Base-by-base conservation (phyloP, 805 yeast genomes). In the Candida incommunis region DNA sequence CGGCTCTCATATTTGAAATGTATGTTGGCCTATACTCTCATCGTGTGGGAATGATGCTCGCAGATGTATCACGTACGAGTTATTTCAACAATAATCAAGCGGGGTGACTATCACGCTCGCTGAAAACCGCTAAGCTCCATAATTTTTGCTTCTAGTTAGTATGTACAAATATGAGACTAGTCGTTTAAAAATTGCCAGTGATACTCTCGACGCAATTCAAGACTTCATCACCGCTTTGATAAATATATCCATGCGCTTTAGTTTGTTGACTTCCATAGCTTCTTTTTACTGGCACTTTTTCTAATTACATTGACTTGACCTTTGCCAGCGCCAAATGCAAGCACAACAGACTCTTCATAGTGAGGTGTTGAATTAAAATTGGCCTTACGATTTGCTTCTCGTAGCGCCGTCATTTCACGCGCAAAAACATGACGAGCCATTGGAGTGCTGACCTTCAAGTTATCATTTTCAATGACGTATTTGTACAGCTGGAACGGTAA, bases 321-420 rank as follows among this genome's bases (percentile, higher is more conserved):
- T 18, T 31, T 53, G 21, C 63, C 62, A 11, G 59, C 63, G 11
- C 65, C 65, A 49, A 62, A 62, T 3, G 64, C 61, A 45, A 62
- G 46, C 23, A 62, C 63, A 5, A 62, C 66, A 9, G 50, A 50
- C 42, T 62, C 66, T 41, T 60, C 65, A 43, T 24, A 57, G 3
- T 24, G 40, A 31, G 37, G 11, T 5, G 18, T 18, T n/a, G 18
- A 11, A n/a, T 31, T 23, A 13, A 23, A n/a, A 31, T 18, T 25
- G 1, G 45, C 26, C 25, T 45, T 45, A 16, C 59, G 52, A 25
- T 45, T 44, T 41, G 50, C 46, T 45, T 51, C 56, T 23, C 65
- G 54, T 22, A 51, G 45, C 16, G 47, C 49, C 5, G 53, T 48
- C 29, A 61, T 45, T n/a, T 53, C 56, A 20, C 56, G 50, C 16